phyloP scores from a whole-genome alignment of 208 protist species.

The Angomonas ambiguus region DNA sequence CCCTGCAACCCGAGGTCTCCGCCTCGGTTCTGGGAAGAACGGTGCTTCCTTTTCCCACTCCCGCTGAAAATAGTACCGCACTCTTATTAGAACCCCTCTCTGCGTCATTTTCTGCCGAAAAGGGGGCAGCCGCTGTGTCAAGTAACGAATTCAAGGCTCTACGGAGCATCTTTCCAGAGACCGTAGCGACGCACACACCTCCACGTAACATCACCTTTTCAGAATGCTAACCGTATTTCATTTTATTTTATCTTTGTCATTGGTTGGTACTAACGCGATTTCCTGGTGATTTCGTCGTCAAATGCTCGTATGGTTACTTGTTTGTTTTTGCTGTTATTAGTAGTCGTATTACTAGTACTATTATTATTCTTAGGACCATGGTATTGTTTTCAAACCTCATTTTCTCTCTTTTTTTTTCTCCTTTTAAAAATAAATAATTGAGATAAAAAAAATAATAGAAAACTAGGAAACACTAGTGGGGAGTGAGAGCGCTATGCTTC shows the following conservation, averaged over 20 bases:
- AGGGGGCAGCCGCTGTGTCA: not conserved
- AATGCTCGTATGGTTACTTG: not conserved
- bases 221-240: constrained; percentile 11
- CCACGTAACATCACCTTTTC: constrained; percentile 5
- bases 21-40: constrained; percentile 20
- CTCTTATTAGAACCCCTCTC: constrained; percentile 45
- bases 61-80: constrained; percentile 31
- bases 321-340: not conserved
- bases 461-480: not conserved
- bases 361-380: not conserved
- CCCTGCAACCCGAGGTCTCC: constrained; percentile 48
- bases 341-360: not conserved
- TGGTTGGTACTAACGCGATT: not conserved
- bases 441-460: not conserved
- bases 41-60: constrained; percentile 49
- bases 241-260: constrained; percentile 1
- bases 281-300: too few species aligned
- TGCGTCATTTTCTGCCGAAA: not conserved
- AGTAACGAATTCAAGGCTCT: not conserved
- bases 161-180: not conserved
- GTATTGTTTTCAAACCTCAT: not conserved
- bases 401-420: not conserved
- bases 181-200: not conserved
- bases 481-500: not conserved
- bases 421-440: not conserved